Percentiles rank a stretch among this genome's conserved stretches.
phyloP scores from a whole-genome alignment of 129 eudicot genomes.

The carrot (Daucus carota) region DNA sequence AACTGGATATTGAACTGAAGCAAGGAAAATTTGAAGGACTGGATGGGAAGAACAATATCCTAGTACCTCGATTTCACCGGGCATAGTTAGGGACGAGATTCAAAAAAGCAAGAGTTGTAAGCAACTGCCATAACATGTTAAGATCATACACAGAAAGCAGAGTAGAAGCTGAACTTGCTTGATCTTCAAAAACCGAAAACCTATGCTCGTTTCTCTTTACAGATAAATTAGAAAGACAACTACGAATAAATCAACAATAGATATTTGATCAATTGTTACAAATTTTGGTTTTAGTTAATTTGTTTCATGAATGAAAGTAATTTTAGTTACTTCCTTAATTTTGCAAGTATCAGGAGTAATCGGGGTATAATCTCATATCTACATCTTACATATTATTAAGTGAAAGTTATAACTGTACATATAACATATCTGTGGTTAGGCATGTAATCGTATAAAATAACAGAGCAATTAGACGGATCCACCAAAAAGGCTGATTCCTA shows the following conservation, averaged over 20 bases:
- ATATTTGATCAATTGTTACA: neutral
- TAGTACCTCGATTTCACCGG: too few relatives aligned
- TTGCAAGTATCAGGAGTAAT: neutral
- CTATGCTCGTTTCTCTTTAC: too few relatives aligned
- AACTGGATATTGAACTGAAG: too few relatives aligned
- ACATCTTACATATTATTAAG: neutral
- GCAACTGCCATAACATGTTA: slow-evolving; percentile 8
- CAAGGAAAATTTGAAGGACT: too few relatives aligned
- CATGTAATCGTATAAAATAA: neutral
- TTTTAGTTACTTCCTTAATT: neutral
- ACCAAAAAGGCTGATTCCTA: slow-evolving; percentile 67
- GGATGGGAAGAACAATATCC: too few relatives aligned
- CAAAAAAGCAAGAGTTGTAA: too few relatives aligned
- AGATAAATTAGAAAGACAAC: too few relatives aligned
- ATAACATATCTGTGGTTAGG: neutral
- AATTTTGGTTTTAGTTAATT: neutral
- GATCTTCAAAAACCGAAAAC: neutral
- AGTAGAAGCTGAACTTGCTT: neutral
- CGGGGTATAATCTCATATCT: neutral
- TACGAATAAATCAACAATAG: neutral
- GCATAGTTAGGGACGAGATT: too few relatives aligned
- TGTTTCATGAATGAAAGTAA: neutral
- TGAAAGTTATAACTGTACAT: neutral
- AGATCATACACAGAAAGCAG: neutral
- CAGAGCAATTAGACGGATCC: slow-evolving; percentile 25